phyloP scores from a whole-genome alignment of 768 basidiomycete genomes.

The Phylloporus sp. region DNA sequence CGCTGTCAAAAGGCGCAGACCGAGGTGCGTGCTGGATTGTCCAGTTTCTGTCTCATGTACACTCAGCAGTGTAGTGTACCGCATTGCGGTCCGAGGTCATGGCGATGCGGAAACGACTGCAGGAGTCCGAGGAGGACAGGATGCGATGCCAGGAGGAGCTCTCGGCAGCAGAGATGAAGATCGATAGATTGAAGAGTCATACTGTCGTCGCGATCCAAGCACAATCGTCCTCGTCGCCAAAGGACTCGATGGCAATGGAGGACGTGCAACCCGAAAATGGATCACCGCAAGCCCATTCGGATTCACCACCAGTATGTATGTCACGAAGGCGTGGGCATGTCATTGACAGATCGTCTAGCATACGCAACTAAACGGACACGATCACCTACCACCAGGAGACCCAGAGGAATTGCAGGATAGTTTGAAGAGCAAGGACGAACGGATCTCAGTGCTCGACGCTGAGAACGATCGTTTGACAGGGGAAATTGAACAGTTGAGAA shows the following conservation, averaged over 20 bases:
- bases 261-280: conserved; percentile 37
- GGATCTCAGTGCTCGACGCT: conserved; percentile 45
- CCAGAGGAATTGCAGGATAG: conserved; percentile 35
- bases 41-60: neutral
- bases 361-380: conserved; percentile 36
- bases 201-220: conserved; percentile 48
- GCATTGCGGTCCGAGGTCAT: conserved; percentile 57
- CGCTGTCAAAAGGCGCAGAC: conserved; percentile 53
- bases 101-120: conserved; percentile 44
- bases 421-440: conserved; percentile 33
- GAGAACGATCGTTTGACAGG: conserved; percentile 45
- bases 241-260: conserved; percentile 29
- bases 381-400: conserved; percentile 39
- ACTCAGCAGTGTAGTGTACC: conserved; percentile 42
- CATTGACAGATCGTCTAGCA: conserved; percentile 44
- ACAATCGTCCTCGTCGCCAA: conserved; percentile 32
- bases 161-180: conserved; percentile 52
- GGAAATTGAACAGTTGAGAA: conserved; percentile 41
- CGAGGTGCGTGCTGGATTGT: conserved; percentile 44
- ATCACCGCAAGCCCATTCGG: conserved; percentile 45
- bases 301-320: conserved; percentile 73
- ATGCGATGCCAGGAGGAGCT: conserved; percentile 51
- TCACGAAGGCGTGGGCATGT: conserved; percentile 22
- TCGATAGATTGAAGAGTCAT: conserved; percentile 56
- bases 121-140: conserved; percentile 47